A percentile compares a stretch with the other conserved stretches of the same genome.
Evolutionary conservation across 2,329 filamentous ascomycete genomes (phyloP).

Genomic region (Sordariomycetes sp.): DNA sequence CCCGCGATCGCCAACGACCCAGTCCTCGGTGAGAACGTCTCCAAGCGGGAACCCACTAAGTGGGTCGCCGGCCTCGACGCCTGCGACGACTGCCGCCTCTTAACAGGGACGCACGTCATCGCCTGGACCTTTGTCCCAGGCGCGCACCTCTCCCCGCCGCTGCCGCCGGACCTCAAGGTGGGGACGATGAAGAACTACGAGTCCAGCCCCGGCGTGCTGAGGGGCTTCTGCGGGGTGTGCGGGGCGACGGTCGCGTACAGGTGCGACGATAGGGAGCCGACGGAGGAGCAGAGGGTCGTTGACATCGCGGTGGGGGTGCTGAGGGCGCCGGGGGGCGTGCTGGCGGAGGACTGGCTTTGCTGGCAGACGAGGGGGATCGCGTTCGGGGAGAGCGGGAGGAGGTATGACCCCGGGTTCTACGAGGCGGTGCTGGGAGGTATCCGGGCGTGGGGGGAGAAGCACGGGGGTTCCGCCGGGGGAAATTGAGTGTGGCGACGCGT

Average conservation of each 20-base stretch:
- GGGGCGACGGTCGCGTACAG: conserved; percentile 31
- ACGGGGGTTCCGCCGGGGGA: conserved; percentile 22
- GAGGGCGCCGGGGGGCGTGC: conserved; percentile 29
- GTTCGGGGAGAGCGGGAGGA: conserved; percentile 20
- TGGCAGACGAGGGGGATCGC: conserved; percentile 28
- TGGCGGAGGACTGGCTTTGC: conserved; percentile 33
- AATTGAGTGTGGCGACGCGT: too few species aligned
- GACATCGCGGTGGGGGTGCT: conserved; percentile 32
- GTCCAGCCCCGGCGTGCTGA: conserved; percentile 24
- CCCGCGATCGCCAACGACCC: conserved; percentile 15
- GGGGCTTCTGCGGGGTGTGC: conserved; percentile 34
- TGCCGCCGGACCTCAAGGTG: conserved; percentile 23
- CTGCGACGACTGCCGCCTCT: conserved; percentile 32
- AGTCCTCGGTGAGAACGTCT: conserved; percentile 21
- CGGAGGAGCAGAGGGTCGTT: conserved; percentile 21
- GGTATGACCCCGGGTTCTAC: conserved; percentile 23
- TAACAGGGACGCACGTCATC: conserved; percentile 27
- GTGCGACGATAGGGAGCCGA: conserved; percentile 14
- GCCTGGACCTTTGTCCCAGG: conserved; percentile 32
- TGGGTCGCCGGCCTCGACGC: conserved; percentile 30
- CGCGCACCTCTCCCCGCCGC: conserved; percentile 20
- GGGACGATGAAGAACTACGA: conserved; percentile 32
- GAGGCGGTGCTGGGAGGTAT: conserved; percentile 24
- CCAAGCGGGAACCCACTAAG: conserved; percentile 24
- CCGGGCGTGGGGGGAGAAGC: conserved; percentile 23